Evolutionary conservation across 768 basidiomycete species (phyloP), one percentile per base, ranked within the genome.

Genomic region (Symmetrospora coprosmae): DNA sequence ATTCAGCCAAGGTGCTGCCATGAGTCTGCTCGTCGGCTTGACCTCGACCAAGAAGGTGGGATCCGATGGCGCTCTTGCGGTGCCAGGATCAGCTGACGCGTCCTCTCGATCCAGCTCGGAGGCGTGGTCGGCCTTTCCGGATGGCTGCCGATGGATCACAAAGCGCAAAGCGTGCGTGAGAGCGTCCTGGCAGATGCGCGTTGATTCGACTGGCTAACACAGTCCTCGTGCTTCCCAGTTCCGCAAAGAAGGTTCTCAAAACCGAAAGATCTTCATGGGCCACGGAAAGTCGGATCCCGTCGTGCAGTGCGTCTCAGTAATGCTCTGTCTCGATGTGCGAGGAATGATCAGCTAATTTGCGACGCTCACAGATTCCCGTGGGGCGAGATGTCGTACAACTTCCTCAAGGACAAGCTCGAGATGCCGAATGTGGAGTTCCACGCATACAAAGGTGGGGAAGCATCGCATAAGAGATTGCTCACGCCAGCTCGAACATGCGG

Each of bases 351-450:
- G 4, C 50, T 35, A 13, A 5, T 17, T n/a, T 35, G 17, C 11
- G n/a, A n/a, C n/a, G n/a, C 2, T 21, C 23, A 25, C 13, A 58
- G 55, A 23, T 58, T 25, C 52, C 14, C 16, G 14, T 62, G 61
- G 61, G 61, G 51, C 35, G 52, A 55, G 23, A 40, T 33, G 41
- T 45, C 52, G 2, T 38, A 41, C 25, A 59, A 62, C 17, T 37
- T 62, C 33, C 30, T 62, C 6, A 56, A 31, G 59, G 61, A 62
- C 25, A 51, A 62, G 34, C 41, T 55, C 30, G 31, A 56, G 16
- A 51, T 62, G 39, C 25, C 35, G 27, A 56, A 62, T 62, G 50
- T 62, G 21, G 52, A 56, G 27, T 62, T 59, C 58, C 28, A 62
- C 27, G 27, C 52, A 14, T 62, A 62, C 25, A 4, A 19, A 7